Conservation (phyloP, 1,139 yeast species). For the Candida labiduridarum region DNA sequence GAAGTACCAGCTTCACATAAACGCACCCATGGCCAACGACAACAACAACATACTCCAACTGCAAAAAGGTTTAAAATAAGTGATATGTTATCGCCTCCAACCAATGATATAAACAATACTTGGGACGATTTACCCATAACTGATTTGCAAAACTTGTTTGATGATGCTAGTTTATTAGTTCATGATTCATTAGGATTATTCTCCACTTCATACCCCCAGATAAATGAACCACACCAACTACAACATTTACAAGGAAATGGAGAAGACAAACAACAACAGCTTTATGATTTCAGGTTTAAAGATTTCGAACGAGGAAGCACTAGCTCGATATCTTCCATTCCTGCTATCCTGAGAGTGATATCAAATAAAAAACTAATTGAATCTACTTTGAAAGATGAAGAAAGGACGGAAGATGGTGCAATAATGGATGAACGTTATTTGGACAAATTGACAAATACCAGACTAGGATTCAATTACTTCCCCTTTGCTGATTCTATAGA, state of each 20-base stretch:
- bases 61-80: constrained; percentile 10
- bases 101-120: constrained; percentile 9
- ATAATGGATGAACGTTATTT: constrained; percentile 34
- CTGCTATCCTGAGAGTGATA: background rate
- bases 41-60: background rate
- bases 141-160: constrained; percentile 35
- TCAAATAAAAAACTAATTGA: constrained; percentile 20
- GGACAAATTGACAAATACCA: constrained; percentile 29
- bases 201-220: constrained; percentile 11
- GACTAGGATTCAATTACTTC: constrained; percentile 32
- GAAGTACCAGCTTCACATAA: too few relatives aligned
- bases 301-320: background rate
- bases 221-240: background rate
- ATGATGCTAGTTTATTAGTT: constrained; percentile 54
- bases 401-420: constrained; percentile 29
- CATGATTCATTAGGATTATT: constrained; percentile 34
- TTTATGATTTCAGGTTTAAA: background rate
- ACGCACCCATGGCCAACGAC: background rate
- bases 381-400: constrained; percentile 26
- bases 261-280: background rate
- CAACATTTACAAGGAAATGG: background rate
- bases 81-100: constrained; percentile 29
- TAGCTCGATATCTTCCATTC: background rate
- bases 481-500: constrained; percentile 44
- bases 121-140: constrained; percentile 15